Evolutionary conservation across 2,329 filamentous ascomycete species (phyloP), one percentile per base, ranked within the genome.

Genomic region (Periconia sp.): DNA sequence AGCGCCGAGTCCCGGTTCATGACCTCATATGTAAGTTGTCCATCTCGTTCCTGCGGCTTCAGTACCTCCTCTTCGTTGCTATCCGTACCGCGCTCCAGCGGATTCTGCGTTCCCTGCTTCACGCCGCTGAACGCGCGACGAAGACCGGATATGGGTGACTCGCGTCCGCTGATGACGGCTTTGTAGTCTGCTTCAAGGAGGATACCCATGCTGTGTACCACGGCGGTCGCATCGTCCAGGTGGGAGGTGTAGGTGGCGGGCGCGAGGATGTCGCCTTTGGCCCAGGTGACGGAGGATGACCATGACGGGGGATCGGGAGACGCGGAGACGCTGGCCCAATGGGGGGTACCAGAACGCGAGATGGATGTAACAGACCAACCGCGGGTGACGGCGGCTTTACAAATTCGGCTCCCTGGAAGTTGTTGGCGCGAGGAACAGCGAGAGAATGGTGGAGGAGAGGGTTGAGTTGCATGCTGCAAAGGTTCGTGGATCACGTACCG

Each of bases 151-250:
- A 96, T 76, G n/a, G 91, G 86, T 0, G 90, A 91, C 66, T 96
- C 92, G 55, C 84, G 86, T 47, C 94, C 94, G 18, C 86, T 88
- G 23, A 99, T 72, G 15, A 96, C 88, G 62, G 89, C 90, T 77
- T 99, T 99, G 84, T 99, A 99, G 79, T 99, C 94, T 47, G 92
- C 92, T 79, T 99, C 94, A 10, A 99, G 84, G 17, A 99, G 82
- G 65, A 99, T 97, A 10, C 94, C 94, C 88, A 97, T 92, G 68
- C 84, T 91, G 80, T 99, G 94, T 45, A 99, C 88, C 23, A 97
- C 92, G 52, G 87, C 92, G 72, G 91, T 85, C 56, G 92, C 90
- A 52, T 84, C 85, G 61, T 85, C 83, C 57, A 99, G 84, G 45
- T 93, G 84, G 0, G 87, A 79, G 9, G 83, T 84, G 77, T 97